Conservation (phyloP, 2,329 filamentous ascomycete species). For the Aspergillus felis region DNA sequence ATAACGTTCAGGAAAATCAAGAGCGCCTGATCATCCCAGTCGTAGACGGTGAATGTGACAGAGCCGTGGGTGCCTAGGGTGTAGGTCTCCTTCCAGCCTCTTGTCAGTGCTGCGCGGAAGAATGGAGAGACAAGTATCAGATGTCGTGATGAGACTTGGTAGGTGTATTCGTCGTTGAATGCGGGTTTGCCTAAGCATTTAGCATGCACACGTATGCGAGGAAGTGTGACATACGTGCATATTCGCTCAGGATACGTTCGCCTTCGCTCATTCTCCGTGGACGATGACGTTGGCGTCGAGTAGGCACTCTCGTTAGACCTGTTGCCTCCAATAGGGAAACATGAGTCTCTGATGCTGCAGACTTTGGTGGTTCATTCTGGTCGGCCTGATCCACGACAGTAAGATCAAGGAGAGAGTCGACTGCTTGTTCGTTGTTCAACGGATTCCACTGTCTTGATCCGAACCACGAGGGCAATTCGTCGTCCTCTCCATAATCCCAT, state of each 20-base stretch:
- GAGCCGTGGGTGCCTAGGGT: slow-evolving; percentile 1
- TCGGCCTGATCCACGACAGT: background rate
- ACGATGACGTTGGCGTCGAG: no score
- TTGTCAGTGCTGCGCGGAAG: slow-evolving; percentile 9
- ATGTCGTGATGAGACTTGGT: slow-evolving; percentile 15
- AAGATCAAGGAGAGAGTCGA: background rate
- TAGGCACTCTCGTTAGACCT: no score
- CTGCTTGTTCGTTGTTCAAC: background rate
- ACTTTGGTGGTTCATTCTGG: no score
- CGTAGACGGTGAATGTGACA: slow-evolving; percentile 7
- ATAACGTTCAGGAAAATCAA: slow-evolving; percentile 10
- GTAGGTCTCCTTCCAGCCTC: slow-evolving; percentile 10
- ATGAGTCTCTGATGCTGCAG: no score
- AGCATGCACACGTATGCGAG: no score
- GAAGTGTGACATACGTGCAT: no score
- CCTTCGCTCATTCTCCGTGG: no score
- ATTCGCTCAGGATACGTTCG: no score
- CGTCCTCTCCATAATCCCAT: background rate
- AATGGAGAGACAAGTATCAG: slow-evolving; percentile 14
- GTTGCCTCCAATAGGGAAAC: no score
- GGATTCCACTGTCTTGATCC: background rate
- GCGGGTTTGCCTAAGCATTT: no score
- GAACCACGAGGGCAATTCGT: background rate
- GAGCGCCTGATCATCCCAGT: slow-evolving; percentile 7
- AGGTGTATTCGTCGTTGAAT: background rate